phyloP scores from a whole-genome alignment of 148 eudicot species.

The Spergularia bocconei region DNA sequence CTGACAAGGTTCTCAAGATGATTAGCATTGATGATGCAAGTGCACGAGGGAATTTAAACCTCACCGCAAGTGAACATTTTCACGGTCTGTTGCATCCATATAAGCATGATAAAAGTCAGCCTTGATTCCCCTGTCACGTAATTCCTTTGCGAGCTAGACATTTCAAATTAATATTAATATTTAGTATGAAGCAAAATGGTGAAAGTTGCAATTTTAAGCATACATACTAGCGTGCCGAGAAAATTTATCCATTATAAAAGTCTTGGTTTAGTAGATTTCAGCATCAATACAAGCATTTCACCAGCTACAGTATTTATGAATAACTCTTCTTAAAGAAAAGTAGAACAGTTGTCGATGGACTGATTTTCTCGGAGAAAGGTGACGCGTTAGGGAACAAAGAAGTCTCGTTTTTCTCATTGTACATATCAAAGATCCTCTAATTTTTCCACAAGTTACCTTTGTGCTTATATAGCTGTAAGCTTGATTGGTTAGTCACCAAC shows the following conservation, averaged over 20 bases:
- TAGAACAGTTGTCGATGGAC: too few species aligned
- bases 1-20: background rate
- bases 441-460: too few species aligned
- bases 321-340: too few species aligned
- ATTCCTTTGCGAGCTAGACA: constrained; percentile 80
- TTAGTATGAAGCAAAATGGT: background rate
- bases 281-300: too few species aligned
- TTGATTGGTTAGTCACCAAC: too few species aligned
- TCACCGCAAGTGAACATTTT: constrained; percentile 81
- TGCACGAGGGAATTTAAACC: constrained; percentile 1
- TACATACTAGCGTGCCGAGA: background rate
- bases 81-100: constrained; percentile 86
- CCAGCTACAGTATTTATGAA: too few species aligned
- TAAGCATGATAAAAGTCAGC: constrained; percentile 96
- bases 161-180: constrained; percentile 10
- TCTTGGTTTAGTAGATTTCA: background rate
- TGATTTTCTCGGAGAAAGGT: too few species aligned
- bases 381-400: too few species aligned
- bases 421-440: too few species aligned
- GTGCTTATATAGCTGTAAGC: too few species aligned
- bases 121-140: constrained; percentile 73
- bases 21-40: background rate
- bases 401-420: too few species aligned
- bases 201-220: background rate
- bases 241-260: background rate